Evolutionary conservation across 2,329 filamentous ascomycete genomes (phyloP).

Genomic region (Colletotrichum ledebouriae): DNA sequence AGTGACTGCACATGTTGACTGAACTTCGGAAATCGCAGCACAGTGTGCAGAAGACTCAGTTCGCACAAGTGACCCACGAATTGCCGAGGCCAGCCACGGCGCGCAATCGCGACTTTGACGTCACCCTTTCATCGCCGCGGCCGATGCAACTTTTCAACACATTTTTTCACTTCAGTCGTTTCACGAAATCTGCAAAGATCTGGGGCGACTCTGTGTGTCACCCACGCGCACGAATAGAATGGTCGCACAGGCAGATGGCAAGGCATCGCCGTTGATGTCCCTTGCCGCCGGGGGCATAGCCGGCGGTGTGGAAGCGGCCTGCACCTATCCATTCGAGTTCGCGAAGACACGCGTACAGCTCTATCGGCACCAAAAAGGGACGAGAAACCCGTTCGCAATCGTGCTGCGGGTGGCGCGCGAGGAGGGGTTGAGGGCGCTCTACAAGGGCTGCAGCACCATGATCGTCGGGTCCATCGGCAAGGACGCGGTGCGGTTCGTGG

Average conservation of each 20-base stretch:
- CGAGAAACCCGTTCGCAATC: conserved; percentile 26
- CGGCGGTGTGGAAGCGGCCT: conserved; percentile 31
- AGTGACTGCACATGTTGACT: too few relatives aligned
- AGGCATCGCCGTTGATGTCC: conserved; percentile 26
- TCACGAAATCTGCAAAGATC: too few relatives aligned
- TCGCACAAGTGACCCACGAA: too few relatives aligned
- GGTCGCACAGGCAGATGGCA: conserved; percentile 24
- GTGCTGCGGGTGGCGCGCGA: conserved; percentile 32
- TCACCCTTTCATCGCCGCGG: too few relatives aligned
- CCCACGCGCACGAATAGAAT: not conserved
- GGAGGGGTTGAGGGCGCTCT: conserved; percentile 18
- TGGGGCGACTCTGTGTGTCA: too few relatives aligned
- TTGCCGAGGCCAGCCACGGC: too few relatives aligned
- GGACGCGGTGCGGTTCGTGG: conserved; percentile 33
- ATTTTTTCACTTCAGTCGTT: too few relatives aligned
- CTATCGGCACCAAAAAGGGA: conserved; percentile 29
- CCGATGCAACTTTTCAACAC: too few relatives aligned
- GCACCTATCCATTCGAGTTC: conserved; percentile 35
- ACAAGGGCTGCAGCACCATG: conserved; percentile 38
- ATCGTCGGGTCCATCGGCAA: conserved; percentile 33
- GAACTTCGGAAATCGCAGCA: too few relatives aligned
- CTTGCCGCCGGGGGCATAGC: conserved; percentile 29
- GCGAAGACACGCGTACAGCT: conserved; percentile 34
- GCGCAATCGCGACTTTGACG: too few relatives aligned
- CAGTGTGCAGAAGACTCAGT: too few relatives aligned